Percentiles rank a stretch among this genome's conserved stretches.
phyloP scores from a whole-genome alignment of 805 yeast genomes.

The Clavispora fructus region DNA sequence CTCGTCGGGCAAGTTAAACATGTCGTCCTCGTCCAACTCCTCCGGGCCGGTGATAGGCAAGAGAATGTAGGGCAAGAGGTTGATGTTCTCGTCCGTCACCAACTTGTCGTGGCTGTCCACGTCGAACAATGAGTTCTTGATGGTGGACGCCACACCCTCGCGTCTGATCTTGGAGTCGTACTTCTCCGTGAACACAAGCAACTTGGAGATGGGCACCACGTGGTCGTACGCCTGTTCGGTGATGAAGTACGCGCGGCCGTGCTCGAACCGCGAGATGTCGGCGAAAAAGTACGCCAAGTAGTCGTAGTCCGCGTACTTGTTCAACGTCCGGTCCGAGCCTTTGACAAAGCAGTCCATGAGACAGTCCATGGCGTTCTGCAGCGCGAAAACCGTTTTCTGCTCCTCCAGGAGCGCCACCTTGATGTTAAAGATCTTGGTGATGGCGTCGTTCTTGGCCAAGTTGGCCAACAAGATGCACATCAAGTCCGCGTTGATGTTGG shows the following conservation, averaged over 20 bases:
- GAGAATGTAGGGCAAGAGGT: slow-evolving; percentile 74
- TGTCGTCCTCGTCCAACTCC: slow-evolving; percentile 75
- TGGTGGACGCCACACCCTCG: slow-evolving; percentile 88
- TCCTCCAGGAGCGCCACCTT: slow-evolving; percentile 30
- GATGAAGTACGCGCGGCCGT: slow-evolving; percentile 75
- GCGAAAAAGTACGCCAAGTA: slow-evolving; percentile 86
- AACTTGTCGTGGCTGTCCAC: slow-evolving; percentile 58
- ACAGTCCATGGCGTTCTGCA: slow-evolving; percentile 63
- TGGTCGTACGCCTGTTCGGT: slow-evolving; percentile 67
- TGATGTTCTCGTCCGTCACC: slow-evolving; percentile 56
- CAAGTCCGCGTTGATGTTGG: slow-evolving; percentile 69
- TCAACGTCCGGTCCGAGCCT: slow-evolving; percentile 68
- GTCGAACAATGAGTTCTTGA: slow-evolving; percentile 85
- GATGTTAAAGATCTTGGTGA: slow-evolving; percentile 46
- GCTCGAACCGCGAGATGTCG: slow-evolving; percentile 71
- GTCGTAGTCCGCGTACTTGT: slow-evolving; percentile 70
- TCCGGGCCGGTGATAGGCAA: slow-evolving; percentile 79
- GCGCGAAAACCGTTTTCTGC: slow-evolving; percentile 46
- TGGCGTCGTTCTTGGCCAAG: slow-evolving; percentile 70
- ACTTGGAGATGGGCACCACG: slow-evolving; percentile 75
- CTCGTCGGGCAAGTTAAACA: slow-evolving; percentile 83
- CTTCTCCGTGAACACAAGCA: slow-evolving; percentile 77
- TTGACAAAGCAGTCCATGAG: slow-evolving; percentile 86
- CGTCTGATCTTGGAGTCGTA: slow-evolving; percentile 75
- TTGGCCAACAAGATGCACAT: slow-evolving; percentile 82